phyloP scores from a whole-genome alignment of 805 yeast species.

The Hanseniaspora thailandica region DNA sequence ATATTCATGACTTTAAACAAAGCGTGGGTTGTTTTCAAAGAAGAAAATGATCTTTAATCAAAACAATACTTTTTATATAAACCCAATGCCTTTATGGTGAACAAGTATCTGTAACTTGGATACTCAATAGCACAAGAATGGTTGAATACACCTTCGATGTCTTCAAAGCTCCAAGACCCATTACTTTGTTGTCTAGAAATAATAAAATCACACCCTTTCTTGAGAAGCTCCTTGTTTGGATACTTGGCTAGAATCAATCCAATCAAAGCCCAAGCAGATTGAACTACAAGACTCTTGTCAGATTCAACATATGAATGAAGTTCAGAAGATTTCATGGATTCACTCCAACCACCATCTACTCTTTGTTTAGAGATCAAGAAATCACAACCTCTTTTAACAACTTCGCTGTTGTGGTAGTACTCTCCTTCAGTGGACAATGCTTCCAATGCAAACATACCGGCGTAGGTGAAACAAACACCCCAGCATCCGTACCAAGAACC shows the following conservation, averaged over 20 bases:
- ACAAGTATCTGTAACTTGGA: constrained; percentile 80
- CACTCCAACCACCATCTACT: constrained; percentile 96
- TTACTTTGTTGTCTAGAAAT: constrained; percentile 48
- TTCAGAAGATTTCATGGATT: constrained; percentile 82
- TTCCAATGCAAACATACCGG: constrained; percentile 95
- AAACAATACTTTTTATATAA: constrained; percentile 33
- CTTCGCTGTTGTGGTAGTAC: constrained; percentile 47
- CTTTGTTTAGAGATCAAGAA: constrained; percentile 66
- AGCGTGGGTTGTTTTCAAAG: constrained; percentile 81
- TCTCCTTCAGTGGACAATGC: constrained; percentile 66
- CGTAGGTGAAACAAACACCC: constrained; percentile 95
- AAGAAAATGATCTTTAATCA: constrained; percentile 36
- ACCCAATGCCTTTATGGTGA: constrained; percentile 89
- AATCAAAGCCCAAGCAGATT: constrained; percentile 85
- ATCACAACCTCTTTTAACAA: constrained; percentile 70
- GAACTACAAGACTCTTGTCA: constrained; percentile 58
- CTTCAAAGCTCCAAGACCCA: constrained; percentile 82
- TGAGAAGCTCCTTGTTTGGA: constrained; percentile 55
- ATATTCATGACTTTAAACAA: constrained; percentile 73
- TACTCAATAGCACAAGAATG: constrained; percentile 91
- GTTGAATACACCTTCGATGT: constrained; percentile 90
- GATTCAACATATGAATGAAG: constrained; percentile 62
- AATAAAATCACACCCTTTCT: constrained; percentile 50
- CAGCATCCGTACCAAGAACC: constrained; percentile 98
- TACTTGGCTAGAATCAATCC: constrained; percentile 71